These are phyloP conservation scores for Wickerhamomyces pijperi DNA, from an alignment of 805 yeast species.

Conservation along the genomic window DNA sequence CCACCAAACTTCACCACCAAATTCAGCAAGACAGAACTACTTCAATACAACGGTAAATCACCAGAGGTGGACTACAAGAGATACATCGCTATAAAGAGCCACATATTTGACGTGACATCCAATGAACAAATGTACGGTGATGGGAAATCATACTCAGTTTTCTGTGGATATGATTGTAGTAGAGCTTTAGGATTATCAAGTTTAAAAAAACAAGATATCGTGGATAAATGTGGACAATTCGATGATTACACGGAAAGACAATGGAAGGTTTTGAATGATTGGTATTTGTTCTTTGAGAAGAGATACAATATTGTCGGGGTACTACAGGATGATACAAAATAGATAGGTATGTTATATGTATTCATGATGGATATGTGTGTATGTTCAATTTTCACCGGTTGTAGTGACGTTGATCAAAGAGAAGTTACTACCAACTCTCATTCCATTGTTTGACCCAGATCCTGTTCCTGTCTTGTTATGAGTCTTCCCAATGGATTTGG, in stretches of 20 bases:
- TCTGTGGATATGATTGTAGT: slow-evolving; percentile 71
- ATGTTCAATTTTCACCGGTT: too few species aligned
- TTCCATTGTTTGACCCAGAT: too few species aligned
- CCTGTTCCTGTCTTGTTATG: not conserved
- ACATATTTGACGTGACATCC: slow-evolving; percentile 64
- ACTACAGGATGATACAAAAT: too few species aligned
- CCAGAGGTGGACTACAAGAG: slow-evolving; percentile 24
- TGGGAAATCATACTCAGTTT: slow-evolving; percentile 58
- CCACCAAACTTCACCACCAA: slow-evolving; percentile 34
- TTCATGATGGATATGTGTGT: too few species aligned
- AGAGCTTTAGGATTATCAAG: slow-evolving; percentile 66
- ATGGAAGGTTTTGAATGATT: slow-evolving; percentile 52
- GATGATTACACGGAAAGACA: slow-evolving; percentile 49
- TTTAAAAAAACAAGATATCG: slow-evolving; percentile 35
- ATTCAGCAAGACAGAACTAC: slow-evolving; percentile 31
- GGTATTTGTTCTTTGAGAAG: slow-evolving; percentile 56
- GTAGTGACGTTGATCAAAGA: not conserved
- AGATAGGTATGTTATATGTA: too few species aligned
- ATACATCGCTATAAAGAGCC: slow-evolving; percentile 69
- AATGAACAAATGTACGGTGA: slow-evolving; percentile 66
- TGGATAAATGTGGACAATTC: slow-evolving; percentile 32
- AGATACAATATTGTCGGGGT: slow-evolving; percentile 15
- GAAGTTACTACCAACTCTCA: not conserved
- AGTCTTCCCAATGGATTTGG: too few species aligned
- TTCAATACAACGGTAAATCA: slow-evolving; percentile 33